Evolutionary conservation across 1,284 basidiomycete species (phyloP).

Genomic region (Pulchroboletus neoregius): DNA sequence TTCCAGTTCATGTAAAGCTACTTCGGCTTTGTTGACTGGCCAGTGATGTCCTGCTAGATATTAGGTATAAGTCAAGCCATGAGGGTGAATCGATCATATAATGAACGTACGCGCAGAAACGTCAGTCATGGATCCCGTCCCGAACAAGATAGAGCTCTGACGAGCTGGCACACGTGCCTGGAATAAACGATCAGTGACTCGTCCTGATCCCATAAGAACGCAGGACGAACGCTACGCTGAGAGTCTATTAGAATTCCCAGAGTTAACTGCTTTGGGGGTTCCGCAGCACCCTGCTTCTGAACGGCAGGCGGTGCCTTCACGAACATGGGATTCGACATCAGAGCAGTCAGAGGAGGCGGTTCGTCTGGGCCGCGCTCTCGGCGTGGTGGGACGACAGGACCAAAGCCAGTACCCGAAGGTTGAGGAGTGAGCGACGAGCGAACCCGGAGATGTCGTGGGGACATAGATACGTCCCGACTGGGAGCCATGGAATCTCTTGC

Average conservation of each 20-base stretch:
- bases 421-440: constrained; percentile 67
- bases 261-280: constrained; percentile 40
- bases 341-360: constrained; percentile 59
- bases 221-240: constrained; percentile 47
- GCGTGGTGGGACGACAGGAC: constrained; percentile 37
- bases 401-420: constrained; percentile 50
- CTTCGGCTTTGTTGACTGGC: constrained; percentile 52
- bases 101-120: constrained; percentile 29
- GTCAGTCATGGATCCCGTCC: constrained; percentile 35
- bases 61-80: constrained; percentile 9
- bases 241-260: constrained; percentile 61
- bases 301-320: constrained; percentile 52
- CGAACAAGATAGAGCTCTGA: constrained; percentile 51
- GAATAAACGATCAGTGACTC: constrained; percentile 6
- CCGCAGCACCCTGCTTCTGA: constrained; percentile 33
- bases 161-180: constrained; percentile 46
- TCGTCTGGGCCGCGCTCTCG: constrained; percentile 52
- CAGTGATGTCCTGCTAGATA: constrained; percentile 32
- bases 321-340: constrained; percentile 63
- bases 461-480: constrained; percentile 35
- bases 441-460: constrained; percentile 54
- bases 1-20: constrained; percentile 64
- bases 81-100: constrained; percentile 7
- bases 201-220: constrained; percentile 1
- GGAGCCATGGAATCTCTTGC: constrained; percentile 32